phyloP scores from a whole-genome alignment of 2,329 filamentous ascomycete species.

The Penicillium decumbens region DNA sequence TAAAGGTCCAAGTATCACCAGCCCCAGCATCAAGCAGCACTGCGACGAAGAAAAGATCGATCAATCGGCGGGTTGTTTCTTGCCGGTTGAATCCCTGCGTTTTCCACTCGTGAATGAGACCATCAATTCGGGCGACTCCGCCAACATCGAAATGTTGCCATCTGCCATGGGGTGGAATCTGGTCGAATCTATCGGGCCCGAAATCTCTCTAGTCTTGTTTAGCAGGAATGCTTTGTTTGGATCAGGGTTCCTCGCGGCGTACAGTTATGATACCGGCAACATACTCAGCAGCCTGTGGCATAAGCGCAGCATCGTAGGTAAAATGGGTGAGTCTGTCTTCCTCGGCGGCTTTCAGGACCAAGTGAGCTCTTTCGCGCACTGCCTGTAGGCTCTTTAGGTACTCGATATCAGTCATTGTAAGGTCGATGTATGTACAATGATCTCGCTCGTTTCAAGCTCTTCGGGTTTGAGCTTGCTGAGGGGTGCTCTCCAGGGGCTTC shows the following conservation, averaged over 20 bases:
- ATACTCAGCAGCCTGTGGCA: constrained; percentile 42
- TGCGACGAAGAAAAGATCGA: constrained; percentile 60
- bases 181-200: constrained; percentile 45
- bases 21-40: constrained; percentile 56
- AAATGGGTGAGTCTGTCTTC: constrained; percentile 42
- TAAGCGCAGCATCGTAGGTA: constrained; percentile 37
- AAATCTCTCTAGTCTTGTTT: constrained; percentile 45
- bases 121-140: constrained; percentile 47
- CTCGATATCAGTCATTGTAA: constrained; percentile 21
- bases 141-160: constrained; percentile 63
- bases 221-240: background rate
- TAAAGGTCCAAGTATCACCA: constrained; percentile 48
- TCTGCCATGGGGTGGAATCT: constrained; percentile 54
- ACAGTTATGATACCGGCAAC: constrained; percentile 45
- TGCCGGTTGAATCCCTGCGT: constrained; percentile 39
- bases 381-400: constrained; percentile 28
- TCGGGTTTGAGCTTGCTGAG: background rate
- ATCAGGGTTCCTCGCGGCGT: constrained; percentile 1
- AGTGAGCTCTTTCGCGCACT: constrained; percentile 26
- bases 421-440: background rate
- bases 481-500: background rate
- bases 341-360: constrained; percentile 36
- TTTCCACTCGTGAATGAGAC: constrained; percentile 47
- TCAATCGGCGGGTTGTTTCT: constrained; percentile 51
- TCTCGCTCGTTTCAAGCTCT: background rate